Percentiles rank a stretch among this genome's conserved stretches.
These are phyloP conservation scores for Penicillium desertorum DNA, from an alignment of 495 filamentous ascomycete genomes.

Conservation along the genomic window DNA sequence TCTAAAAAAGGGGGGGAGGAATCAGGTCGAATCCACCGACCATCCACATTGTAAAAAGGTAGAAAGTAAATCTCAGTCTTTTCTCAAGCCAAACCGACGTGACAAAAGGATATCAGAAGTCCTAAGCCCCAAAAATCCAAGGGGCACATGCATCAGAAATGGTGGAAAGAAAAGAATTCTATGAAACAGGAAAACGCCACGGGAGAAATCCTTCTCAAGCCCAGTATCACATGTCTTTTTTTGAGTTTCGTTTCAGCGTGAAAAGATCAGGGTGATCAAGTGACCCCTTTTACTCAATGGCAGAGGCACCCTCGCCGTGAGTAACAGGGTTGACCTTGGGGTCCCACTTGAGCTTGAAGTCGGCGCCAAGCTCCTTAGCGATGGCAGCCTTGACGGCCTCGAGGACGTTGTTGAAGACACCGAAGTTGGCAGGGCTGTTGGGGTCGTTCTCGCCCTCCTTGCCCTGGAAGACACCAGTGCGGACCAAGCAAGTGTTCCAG, in stretches of 20 bases:
- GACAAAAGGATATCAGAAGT: constrained; percentile 39
- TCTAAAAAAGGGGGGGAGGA: constrained; percentile 17
- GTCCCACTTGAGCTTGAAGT: constrained; percentile 60
- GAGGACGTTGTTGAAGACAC: constrained; percentile 56
- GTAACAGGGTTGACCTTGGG: constrained; percentile 65
- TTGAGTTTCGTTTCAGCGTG: constrained; percentile 19
- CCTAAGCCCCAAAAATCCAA: constrained; percentile 12
- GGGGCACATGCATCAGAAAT: constrained; percentile 16
- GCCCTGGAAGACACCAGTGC: constrained; percentile 61
- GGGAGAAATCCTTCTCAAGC: constrained; percentile 11
- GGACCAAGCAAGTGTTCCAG: constrained; percentile 74
- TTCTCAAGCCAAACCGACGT: constrained; percentile 13
- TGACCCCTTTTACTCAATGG: constrained; percentile 49
- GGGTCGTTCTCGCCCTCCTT: constrained; percentile 53
- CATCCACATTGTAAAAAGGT: constrained; percentile 4
- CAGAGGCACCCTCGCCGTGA: constrained; percentile 52
- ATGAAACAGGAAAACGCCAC: constrained; percentile 19
- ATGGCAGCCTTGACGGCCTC: constrained; percentile 55
- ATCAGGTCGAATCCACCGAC: constrained; percentile 4
- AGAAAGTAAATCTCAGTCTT: constrained; percentile 11
- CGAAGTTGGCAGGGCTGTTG: constrained; percentile 57
- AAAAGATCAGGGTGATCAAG: constrained; percentile 3
- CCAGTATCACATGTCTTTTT: constrained; percentile 13
- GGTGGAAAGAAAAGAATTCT: constrained; percentile 22
- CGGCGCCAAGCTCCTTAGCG: constrained; percentile 55